Conservation (phyloP, 2,329 filamentous ascomycete species). For the Xylaria sp. region DNA sequence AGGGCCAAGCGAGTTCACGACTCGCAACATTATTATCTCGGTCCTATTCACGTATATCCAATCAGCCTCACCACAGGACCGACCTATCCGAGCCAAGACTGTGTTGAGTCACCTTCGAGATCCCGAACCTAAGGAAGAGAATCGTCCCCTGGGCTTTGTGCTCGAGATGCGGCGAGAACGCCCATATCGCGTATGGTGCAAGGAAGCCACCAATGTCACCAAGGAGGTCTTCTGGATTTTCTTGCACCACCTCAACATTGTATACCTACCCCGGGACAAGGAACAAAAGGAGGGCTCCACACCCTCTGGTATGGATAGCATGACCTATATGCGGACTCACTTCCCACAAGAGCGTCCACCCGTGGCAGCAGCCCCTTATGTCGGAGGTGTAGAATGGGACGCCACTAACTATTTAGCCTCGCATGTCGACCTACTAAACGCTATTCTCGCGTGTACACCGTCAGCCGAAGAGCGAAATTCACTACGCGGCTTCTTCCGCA, state of each 20-base stretch:
- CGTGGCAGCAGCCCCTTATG: slow-evolving; percentile 92
- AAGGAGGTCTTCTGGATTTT: slow-evolving; percentile 99
- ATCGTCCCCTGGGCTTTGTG: slow-evolving; percentile 84
- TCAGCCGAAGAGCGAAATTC: slow-evolving; percentile 75
- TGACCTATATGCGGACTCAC: slow-evolving; percentile 73
- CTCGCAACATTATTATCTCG: slow-evolving; percentile 87
- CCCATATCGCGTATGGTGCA: slow-evolving; percentile 93
- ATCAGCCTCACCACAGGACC: slow-evolving; percentile 68
- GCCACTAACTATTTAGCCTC: slow-evolving; percentile 95
- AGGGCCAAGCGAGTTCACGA: slow-evolving; percentile 95
- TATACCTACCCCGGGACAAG: slow-evolving; percentile 69
- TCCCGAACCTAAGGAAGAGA: slow-evolving; percentile 77
- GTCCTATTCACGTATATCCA: slow-evolving; percentile 90
- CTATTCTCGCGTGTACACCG: slow-evolving; percentile 83
- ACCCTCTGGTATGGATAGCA: slow-evolving; percentile 54
- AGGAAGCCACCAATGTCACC: slow-evolving; percentile 89
- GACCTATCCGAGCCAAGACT: slow-evolving; percentile 74
- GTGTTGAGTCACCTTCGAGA: slow-evolving; percentile 84
- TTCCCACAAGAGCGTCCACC: slow-evolving; percentile 90
- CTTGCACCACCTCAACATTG: slow-evolving; percentile 89
- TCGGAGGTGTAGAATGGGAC: slow-evolving; percentile 98
- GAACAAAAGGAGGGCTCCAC: slow-evolving; percentile 49
- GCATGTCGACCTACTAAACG: slow-evolving; percentile 92
- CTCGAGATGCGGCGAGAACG: slow-evolving; percentile 86
- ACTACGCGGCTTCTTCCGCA: slow-evolving; percentile 79